A percentile compares a stretch with the other conserved stretches of the same genome.
Conservation (phyloP, 805 yeast genomes). For the Candida silvicultrix region DNA sequence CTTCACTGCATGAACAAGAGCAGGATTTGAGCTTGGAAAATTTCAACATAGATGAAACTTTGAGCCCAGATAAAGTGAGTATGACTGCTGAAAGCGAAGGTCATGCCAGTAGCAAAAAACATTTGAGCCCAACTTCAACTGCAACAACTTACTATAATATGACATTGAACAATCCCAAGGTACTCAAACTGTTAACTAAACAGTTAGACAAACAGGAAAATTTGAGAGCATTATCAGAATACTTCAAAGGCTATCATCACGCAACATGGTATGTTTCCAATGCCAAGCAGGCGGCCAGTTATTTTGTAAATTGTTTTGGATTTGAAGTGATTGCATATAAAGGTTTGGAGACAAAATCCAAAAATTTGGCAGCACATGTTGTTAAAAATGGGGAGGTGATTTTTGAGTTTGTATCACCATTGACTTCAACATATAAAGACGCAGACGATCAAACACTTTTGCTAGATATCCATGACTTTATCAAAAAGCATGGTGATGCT, state of each 20-base stretch:
- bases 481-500: slow-evolving; percentile 65
- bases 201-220: background rate
- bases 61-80: too few relatives aligned
- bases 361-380: slow-evolving; percentile 50
- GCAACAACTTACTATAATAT: too few relatives aligned
- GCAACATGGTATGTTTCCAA: slow-evolving; percentile 70
- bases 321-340: slow-evolving; percentile 55
- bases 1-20: too few relatives aligned
- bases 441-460: slow-evolving; percentile 13
- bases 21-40: too few relatives aligned
- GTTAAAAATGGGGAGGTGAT: slow-evolving; percentile 48
- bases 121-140: too few relatives aligned
- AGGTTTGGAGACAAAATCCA: slow-evolving; percentile 66
- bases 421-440: slow-evolving; percentile 22
- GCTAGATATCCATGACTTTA: slow-evolving; percentile 37
- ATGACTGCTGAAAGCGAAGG: too few relatives aligned
- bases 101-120: too few relatives aligned
- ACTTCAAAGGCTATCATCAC: slow-evolving; percentile 47
- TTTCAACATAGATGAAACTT: too few relatives aligned
- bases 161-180: too few relatives aligned
- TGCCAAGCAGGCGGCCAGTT: slow-evolving; percentile 55
- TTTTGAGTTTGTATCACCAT: slow-evolving; percentile 39
- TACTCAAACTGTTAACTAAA: too few relatives aligned
- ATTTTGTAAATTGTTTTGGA: slow-evolving; percentile 52
- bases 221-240: too few relatives aligned